Base-by-base conservation (phyloP, 2,329 filamentous ascomycete genomes). In the Aspergillus flavus region DNA sequence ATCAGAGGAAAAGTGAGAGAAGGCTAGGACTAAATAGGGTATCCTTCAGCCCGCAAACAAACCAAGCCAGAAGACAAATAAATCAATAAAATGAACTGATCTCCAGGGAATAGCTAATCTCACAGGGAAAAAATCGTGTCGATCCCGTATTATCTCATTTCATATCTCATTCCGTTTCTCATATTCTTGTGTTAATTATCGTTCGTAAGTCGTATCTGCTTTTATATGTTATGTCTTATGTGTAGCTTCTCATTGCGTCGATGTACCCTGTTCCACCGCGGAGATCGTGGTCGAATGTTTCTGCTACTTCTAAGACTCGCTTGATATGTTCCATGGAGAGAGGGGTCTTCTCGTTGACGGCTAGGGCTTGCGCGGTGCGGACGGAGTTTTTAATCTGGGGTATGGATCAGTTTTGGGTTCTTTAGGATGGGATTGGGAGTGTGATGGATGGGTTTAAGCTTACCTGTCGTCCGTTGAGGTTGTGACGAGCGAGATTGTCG, bases 351-450 rank as follows among this genome's bases (percentile, higher is more conserved):
- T 93, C 91, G 67, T 92, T 91, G 52, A 94, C 85, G 1, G 93
- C 92, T 19, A 97, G 83, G 0, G 91, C 91, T 77, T 96, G 92
- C 2, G 92, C 92, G 0, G 91, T 94, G 61, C 91, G 87, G 56
- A 96, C 89, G 12, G 90, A 89, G 75, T 96, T 96, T 82, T 96
- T 96, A 83, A 96, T 96, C 86, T 94, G 83, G n/a, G 26, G 19
- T 52, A 26, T 16, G 21, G 6, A 21, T 41, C 50, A 48, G 26
- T 62, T 62, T 30, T 61, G 62, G 57, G 52, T n/a, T 61, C 10
- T 23, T 7, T n/a, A 10, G 26, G 39, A 43, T 48, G 60, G 60
- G 28, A 14, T 39, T 52, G 23, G 23, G n/a, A 21, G 9, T n/a
- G 19, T 30, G 4, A 16, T n/a, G 50, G 16, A n/a, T n/a, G 16